Evolutionary conservation across 106 monocot genomes (phyloP), one percentile per base, ranked within the genome.

Genomic region (Allium cepa): DNA sequence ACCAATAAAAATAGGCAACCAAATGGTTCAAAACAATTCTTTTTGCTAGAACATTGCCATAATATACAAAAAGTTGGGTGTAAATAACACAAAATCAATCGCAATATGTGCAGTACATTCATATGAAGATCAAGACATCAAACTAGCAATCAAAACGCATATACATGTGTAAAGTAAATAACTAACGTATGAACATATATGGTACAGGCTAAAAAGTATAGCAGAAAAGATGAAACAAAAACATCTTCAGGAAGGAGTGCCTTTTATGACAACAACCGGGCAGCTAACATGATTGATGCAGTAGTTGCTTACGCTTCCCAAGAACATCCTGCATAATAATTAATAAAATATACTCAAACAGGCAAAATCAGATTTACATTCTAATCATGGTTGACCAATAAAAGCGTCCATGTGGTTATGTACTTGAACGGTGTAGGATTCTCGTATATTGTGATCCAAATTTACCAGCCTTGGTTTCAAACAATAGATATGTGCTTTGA

Each of bases 231-330:
- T 11, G 50, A 53, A 46, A 62, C 73, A 27, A 66, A 66, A 36
- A 36, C 36, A 36, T 36, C 17, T 0, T 53, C 63, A 8, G 45
- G 1, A 63, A 69, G 69, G 57, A 27, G 83, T 72, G 15, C 77
- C 83, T 69, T 94, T 94, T 69, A 90, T 90, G 10, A 94, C 93
- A 26, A 94, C 66, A 12, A 90, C 86, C 46, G 93, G 93, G 67
- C 90, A 82, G 13, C 64, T 65, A 4, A 84, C 93, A 50, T 90
- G 79, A 72, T 94, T 94, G 80, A 94, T 78, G 76, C 93, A 94
- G 62, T 82, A 82, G 75, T 94, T 90, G 84, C 93, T 94, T 16
- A 94, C 93, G 62, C 90, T 94, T 48, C 93, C 93, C 70, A 94
- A 49, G 64, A 94, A 94, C 86, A 94, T 80, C 77, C 93, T 94